Percentiles rank a stretch among this genome's conserved stretches.
Evolutionary conservation across 1,284 basidiomycete genomes (phyloP).

Genomic region (Boletus smithii): DNA sequence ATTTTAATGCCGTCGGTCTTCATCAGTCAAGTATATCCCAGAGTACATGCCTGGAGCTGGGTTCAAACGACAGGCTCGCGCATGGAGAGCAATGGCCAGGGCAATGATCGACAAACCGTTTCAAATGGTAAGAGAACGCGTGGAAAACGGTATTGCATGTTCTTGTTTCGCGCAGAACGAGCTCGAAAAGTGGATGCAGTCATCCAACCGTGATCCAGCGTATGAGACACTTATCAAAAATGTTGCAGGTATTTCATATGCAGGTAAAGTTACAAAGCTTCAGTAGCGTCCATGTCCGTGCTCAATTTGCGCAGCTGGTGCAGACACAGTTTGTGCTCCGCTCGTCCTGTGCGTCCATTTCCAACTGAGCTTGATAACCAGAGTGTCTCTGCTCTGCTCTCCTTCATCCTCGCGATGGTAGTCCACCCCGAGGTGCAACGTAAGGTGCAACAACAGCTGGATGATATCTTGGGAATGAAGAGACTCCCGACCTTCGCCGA

Average conservation of each 20-base stretch:
- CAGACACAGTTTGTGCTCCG: constrained; percentile 25
- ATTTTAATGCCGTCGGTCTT: not conserved
- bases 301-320: constrained; percentile 17
- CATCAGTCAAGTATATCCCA: constrained; percentile 40
- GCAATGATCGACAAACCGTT: constrained; percentile 44
- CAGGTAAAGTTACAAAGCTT: constrained; percentile 28
- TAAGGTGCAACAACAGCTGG: constrained; percentile 38
- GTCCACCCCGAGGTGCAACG: constrained; percentile 38
- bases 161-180: constrained; percentile 39
- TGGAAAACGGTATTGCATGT: constrained; percentile 34
- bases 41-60: constrained; percentile 38
- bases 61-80: constrained; percentile 39
- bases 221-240: constrained; percentile 40
- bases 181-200: constrained; percentile 32
- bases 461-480: constrained; percentile 28
- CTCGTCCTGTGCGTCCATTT: not conserved
- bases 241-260: constrained; percentile 43
- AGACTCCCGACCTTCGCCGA: constrained; percentile 40
- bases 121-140: constrained; percentile 35
- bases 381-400: constrained; percentile 27
- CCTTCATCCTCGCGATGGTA: constrained; percentile 40
- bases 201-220: constrained; percentile 23
- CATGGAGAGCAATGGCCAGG: constrained; percentile 37
- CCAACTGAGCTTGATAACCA: constrained; percentile 8
- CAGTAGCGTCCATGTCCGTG: not conserved